Evolutionary conservation across 129 eudicot genomes (phyloP), one percentile per base, ranked within the genome.

Genomic region (Gnaphalium uliginosum): DNA sequence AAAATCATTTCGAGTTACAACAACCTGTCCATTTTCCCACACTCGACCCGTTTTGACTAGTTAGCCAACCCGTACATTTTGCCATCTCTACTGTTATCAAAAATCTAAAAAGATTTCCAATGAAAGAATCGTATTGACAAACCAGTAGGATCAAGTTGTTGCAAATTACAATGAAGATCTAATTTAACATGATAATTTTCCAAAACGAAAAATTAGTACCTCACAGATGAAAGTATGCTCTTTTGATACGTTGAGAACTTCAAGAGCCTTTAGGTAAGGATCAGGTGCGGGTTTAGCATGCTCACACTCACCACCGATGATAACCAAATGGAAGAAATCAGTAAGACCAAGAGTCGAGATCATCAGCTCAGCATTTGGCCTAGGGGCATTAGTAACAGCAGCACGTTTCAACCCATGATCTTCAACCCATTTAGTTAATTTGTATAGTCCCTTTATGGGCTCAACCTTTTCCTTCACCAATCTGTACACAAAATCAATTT

Each of bases 331-430:
- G 69, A 93, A 93, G 86, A 93, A 93, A 63, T 93, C 98, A 43
- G 98, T 81, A n/a, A 93, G 91, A 53, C 98, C 97, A n/a, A 93
- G 97, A 73, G 79, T 65, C 18, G 96, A 88, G 60, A 93, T 79
- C 87, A 90, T 88, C 69, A 88, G 71, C 54, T 90, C 97, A 33
- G 98, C 98, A 56, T 90, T 93, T 79, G 74, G 81, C 73, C 81
- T 85, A n/a, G 98, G 98, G 26, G 98, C 97, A 81, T 93, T 93
- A 0, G 98, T 93, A 46, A 93, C 98, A 35, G 98, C 98, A 75
- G 93, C 98, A 19, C 98, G 82, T 80, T 87, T 93, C 89, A 93
- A 69, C 13, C 97, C 96, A 30, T 77, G 96, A 70, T 88, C 98
- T 87, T 93, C 89, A 11, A 93, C 61, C 98, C 98, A 93, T 78